Evolutionary conservation across 306 rosid genomes (phyloP), one percentile per base, ranked within the genome.

Genomic region (Geum urbanum): DNA sequence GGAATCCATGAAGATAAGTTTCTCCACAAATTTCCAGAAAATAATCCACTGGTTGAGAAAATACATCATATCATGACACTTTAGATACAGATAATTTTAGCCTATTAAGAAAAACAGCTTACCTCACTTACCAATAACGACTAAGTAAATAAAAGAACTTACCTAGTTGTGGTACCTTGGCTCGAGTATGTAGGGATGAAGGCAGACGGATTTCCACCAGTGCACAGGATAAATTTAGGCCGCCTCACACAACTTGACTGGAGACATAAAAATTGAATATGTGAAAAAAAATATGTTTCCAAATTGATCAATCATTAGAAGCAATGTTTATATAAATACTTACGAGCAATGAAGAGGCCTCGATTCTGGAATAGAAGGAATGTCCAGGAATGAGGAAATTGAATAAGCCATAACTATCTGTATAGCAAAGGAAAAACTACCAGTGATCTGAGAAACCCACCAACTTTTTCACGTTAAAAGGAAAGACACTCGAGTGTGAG

Each of bases 201-300:
- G 60, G 86, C 85, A 0, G 83, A 81, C 66, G 92, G 78, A 81
- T 83, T 91, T 76, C 96, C 99, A 1, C 99, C 99, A 32, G 97
- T 87, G 85, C 97, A 91, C 83, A 94, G 67, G 77, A 94, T 94
- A 74, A 94, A 94, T 83, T 91, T 94, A 35, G 95, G 97, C 51
- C 99, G 86, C 79, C 99, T 83, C 78, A 91, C 95, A 69, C 96
- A 91, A 47, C 89, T 72, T 84, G 96, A 84, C 99, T 94, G 67
- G 9, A 67, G n/a, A 48, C 32, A 84, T 63, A 77, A 80, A 80
- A 67, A 40, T 52, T 55, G 53, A 37, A 55, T 0, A 70, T 10
- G 44, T 56, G 3, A 22, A 14, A 4, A 46, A 18, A 54, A 41
- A 13, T 24, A n/a, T 1, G 27, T 78, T 51, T 72, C 24, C 49